Base-by-base conservation (phyloP, 345 rosid genomes). In the Populus tremula region DNA sequence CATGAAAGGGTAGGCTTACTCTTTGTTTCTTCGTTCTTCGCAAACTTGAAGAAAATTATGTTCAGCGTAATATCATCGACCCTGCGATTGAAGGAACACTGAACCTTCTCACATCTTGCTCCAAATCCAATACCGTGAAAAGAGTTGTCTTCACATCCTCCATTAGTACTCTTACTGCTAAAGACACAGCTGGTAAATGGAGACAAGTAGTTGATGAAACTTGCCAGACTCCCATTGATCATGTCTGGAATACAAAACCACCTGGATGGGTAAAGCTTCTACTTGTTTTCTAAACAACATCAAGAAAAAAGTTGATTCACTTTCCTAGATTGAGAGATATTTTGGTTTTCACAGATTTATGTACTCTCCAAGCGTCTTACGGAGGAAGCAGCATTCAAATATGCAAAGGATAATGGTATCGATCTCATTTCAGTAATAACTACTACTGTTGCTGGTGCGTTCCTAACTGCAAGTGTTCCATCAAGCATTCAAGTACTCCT, bases 121-220 rank as follows among this genome's bases (percentile, higher is more conserved):
- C 81, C 76, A 87, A 84, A 80, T 91, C 93, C 29, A 84, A 85
- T 14, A 80, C 93, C 4, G 93, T 89, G 78, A 90, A 88, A 79
- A 89, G 90, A 87, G 91, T 90, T 83, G 89, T 91, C 56, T 87
- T 93, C 84, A 93, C 98, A 65, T 93, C 98, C 69, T 94, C 97
- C 79, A 82, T 94, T 38, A 94, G 98, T 54, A 91, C 97, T 17
- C 78, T 94, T 53, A 90, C 91, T 18, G 93, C 97, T 62, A 90
- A 85, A 77, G 90, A 89, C 84, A 78, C 78, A 76, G 35, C 64
- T 67, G 91, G 90, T 76, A 79, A 72, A 75, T 88, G 91, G 92
- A 89, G 86, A 79, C 79, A 84, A 21, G 59, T 86, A 6, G 95
- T 90, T 5, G 97, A 93, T 80, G 97, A 94, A 81, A 84, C 89